Evolutionary conservation across 345 rosid genomes (phyloP).

Genomic region (Laguncularia racemosa): DNA sequence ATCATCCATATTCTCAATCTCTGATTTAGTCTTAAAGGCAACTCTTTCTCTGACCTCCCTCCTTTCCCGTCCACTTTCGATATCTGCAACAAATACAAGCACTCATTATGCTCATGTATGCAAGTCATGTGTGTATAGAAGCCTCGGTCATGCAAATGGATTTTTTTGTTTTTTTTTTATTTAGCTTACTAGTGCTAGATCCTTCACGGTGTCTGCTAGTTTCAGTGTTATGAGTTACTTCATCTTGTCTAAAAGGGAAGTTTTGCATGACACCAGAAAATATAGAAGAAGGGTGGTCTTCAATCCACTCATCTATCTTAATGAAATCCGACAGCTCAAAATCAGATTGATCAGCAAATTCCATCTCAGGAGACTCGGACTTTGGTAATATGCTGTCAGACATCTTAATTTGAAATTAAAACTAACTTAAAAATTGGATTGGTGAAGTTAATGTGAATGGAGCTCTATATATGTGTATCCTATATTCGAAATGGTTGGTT

Average conservation of each 20-base stretch:
- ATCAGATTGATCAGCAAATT: conserved; percentile 19
- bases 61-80: conserved; percentile 22
- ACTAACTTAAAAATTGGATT: too few relatives aligned
- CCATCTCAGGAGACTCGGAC: conserved; percentile 25
- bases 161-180: too few relatives aligned
- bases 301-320: conserved; percentile 45
- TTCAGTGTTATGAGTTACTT: conserved; percentile 13
- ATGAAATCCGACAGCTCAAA: conserved; percentile 51
- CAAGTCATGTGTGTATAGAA: too few relatives aligned
- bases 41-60: conserved; percentile 46
- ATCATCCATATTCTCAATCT: conserved; percentile 74
- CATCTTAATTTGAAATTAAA: not conserved
- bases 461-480: not conserved
- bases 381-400: conserved; percentile 7
- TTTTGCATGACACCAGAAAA: conserved; percentile 18
- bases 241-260: conserved; percentile 28
- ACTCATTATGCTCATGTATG: not conserved
- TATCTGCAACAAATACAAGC: conserved; percentile 6
- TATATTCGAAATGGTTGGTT: conserved; percentile 19
- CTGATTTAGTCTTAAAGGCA: conserved; percentile 77
- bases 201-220: conserved; percentile 21
- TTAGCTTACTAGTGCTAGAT: conserved; percentile 9
- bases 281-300: conserved; percentile 24
- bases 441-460: too few relatives aligned
- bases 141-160: not conserved